Evolutionary conservation across 106 monocot genomes (phyloP).

Genomic region (Agapanthus africanus): DNA sequence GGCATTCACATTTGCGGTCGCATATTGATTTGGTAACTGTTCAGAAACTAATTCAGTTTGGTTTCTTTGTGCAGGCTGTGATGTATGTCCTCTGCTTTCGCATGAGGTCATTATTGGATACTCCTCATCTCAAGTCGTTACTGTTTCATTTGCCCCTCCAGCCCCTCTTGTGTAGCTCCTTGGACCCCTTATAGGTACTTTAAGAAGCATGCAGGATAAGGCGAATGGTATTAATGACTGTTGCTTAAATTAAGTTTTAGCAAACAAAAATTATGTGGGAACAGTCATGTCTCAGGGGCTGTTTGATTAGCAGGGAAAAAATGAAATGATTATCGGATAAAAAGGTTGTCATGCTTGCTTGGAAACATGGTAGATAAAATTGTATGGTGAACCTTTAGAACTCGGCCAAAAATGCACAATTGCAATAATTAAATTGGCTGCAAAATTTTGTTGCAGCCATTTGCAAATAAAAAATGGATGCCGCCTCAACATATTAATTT

Average conservation of each 20-base stretch:
- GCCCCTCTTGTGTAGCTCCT: slow-evolving; percentile 39
- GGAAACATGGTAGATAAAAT: too few relatives aligned
- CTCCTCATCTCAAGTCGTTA: slow-evolving; percentile 31
- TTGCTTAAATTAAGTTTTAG: neutral
- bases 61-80: too few relatives aligned
- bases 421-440: slow-evolving; percentile 23
- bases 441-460: too few relatives aligned
- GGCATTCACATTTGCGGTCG: neutral
- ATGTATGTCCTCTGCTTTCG: slow-evolving; percentile 89
- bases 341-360: too few relatives aligned
- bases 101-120: slow-evolving; percentile 68
- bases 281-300: too few relatives aligned
- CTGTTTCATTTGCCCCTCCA: slow-evolving; percentile 44
- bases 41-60: slow-evolving; percentile 6
- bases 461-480: too few relatives aligned
- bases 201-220: neutral
- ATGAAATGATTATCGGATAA: too few relatives aligned
- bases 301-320: too few relatives aligned
- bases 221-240: neutral
- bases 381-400: slow-evolving; percentile 60
- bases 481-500: too few relatives aligned
- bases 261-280: neutral
- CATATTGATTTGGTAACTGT: neutral
- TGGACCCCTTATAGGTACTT: slow-evolving; percentile 73
- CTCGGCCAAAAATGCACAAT: slow-evolving; percentile 57